Base-by-base conservation (phyloP, 345 rosid genomes). In the Hibiscus tridactylites region DNA sequence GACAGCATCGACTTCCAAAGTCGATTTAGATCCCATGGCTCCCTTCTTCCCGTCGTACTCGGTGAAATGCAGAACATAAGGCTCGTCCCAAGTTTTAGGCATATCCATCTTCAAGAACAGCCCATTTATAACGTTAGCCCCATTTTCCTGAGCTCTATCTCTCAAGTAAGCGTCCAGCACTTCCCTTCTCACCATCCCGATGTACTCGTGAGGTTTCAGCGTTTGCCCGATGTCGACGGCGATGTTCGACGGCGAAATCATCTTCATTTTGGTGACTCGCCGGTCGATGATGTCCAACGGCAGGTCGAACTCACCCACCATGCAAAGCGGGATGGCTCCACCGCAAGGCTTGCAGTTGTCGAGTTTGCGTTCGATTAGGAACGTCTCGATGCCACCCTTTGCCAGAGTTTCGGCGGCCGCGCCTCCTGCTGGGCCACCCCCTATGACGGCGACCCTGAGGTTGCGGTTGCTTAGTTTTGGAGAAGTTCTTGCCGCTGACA, bases 321-420 rank as follows among this genome's bases (percentile, higher is more conserved):
- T 90, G 79, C 97, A 91, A 47, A 93, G 84, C 28, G 98, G 98
- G 65, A 91, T 93, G 21, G 98, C 97, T 5, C 98, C 94, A 0
- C 98, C 96, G 71, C 98, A 93, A 1, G 98, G 97, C 79, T 94
- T 94, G 81, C 90, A 87, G 79, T 94, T 94, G 77, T 94, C 96
- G 62, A 94, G 84, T 85, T 94, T 91, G 29, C 97, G 84, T 75
- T 93, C 97, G 52, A 93, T 86, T 17, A 93, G 88, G 76, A 61
- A 61, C 65, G 65, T 61, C 8, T 61, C 65, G 19, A 60, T 80
- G 0, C 98, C 97, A n/a, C 96, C 92, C 62, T 90, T 81, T 0
- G 96, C 96, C 13, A 94, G 84, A 3, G 96, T 76, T 61, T 94
- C 96, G 0, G 97, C 97, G 0, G 97, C 96, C 0, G 93, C 11